These are phyloP conservation scores for Chaetoceros tenuissimus DNA, from an alignment of 108 stramenopile genomes.

Conservation along the genomic window DNA sequence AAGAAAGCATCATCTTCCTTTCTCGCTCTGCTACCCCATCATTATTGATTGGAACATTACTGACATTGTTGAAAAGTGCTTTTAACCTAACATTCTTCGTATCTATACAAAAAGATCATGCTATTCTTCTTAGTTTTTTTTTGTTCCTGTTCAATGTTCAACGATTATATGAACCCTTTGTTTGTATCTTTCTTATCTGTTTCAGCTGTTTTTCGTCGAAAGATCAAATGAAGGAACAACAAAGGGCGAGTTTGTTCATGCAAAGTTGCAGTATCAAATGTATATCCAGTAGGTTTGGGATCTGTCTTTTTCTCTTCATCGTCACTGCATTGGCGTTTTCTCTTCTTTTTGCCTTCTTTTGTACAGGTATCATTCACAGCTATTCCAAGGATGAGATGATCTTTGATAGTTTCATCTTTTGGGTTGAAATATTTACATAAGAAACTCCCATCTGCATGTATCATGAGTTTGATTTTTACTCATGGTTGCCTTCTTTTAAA, in stretches of 20 bases:
- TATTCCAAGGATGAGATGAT: slow-evolving; percentile 46
- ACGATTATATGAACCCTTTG: no score
- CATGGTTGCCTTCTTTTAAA: no score
- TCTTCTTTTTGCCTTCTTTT: slow-evolving; percentile 4
- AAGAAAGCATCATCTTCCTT: no score
- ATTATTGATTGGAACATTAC: no score
- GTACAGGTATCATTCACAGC: slow-evolving; percentile 64
- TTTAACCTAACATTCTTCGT: no score
- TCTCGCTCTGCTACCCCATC: no score
- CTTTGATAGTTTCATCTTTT: slow-evolving; percentile 1
- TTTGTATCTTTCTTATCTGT: no score
- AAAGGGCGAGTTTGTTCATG: slow-evolving; percentile 38
- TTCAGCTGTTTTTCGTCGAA: no score
- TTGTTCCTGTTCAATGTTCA: no score
- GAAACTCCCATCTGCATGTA: slow-evolving; percentile 54
- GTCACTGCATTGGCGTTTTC: slow-evolving; percentile 15
- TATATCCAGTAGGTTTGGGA: slow-evolving; percentile 49
- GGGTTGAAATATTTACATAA: slow-evolving; percentile 50
- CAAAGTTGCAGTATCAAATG: slow-evolving; percentile 30
- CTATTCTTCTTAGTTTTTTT: no score
- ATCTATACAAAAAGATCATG: no score
- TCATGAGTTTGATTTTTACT: slow-evolving; percentile 28
- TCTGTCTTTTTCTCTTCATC: slow-evolving; percentile 9
- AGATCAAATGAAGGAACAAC: slow-evolving; percentile 56
- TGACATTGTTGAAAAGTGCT: no score